These are phyloP conservation scores for Talaromyces piceae DNA, from an alignment of 2,329 filamentous ascomycete genomes.

Conservation along the genomic window DNA sequence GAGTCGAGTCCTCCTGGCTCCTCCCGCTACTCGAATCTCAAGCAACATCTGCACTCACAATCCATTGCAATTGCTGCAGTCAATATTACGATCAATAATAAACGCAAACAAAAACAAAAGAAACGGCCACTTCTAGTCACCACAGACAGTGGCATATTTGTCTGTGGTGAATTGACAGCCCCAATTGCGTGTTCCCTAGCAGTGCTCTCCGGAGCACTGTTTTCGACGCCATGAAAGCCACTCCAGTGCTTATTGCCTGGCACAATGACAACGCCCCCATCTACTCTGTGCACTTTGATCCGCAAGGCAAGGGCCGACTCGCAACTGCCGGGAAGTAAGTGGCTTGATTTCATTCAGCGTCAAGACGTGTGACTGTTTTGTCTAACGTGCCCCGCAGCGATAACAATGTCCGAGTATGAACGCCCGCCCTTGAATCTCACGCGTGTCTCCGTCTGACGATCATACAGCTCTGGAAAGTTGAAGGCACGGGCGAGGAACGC, in stretches of 20 bases:
- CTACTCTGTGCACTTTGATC: slow-evolving; percentile 96
- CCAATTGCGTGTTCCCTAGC: background rate
- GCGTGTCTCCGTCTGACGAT: slow-evolving; percentile 29
- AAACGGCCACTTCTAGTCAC: no score
- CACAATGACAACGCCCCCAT: slow-evolving; percentile 95
- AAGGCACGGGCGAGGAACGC: slow-evolving; percentile 73
- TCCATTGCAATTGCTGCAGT: background rate
- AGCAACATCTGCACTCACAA: background rate
- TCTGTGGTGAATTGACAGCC: background rate
- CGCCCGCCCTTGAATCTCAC: slow-evolving; percentile 7
- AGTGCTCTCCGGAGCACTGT: slow-evolving; percentile 18
- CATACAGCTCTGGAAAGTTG: slow-evolving; percentile 78
- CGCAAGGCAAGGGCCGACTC: slow-evolving; percentile 79
- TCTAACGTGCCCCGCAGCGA: slow-evolving; percentile 44
- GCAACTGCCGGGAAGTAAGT: slow-evolving; percentile 75
- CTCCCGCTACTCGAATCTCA: background rate
- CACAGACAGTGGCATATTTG: no score
- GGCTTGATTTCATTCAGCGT: background rate
- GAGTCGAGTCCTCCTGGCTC: background rate
- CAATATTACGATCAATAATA: no score
- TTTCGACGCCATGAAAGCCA: slow-evolving; percentile 73
- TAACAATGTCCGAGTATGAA: slow-evolving; percentile 78
- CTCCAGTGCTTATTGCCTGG: slow-evolving; percentile 96
- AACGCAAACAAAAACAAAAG: background rate
- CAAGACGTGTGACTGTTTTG: background rate